phyloP scores from a whole-genome alignment of 2,329 filamentous ascomycete genomes.

The Pseudogymnoascus sp. region DNA sequence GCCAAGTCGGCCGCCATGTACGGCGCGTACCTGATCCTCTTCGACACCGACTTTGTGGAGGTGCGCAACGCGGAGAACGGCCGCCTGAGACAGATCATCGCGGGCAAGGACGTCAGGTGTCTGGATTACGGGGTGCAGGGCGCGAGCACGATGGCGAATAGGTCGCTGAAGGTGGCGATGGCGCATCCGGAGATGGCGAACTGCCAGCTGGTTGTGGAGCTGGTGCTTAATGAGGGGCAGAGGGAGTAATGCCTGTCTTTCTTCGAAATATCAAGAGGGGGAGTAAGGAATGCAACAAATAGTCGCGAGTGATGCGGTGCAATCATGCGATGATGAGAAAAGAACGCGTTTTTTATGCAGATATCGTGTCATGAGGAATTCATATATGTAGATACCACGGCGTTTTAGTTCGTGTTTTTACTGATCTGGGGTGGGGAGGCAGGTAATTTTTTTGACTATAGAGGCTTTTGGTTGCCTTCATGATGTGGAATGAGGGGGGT shows the following conservation, averaged over 20 bases:
- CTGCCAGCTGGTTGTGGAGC: slow-evolving; percentile 81
- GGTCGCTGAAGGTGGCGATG: slow-evolving; percentile 91
- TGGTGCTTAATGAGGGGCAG: slow-evolving; percentile 86
- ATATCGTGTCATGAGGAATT: slow-evolving; percentile 3
- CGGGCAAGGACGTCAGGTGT: slow-evolving; percentile 80
- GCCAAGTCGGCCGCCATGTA: slow-evolving; percentile 82
- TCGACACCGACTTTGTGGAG: slow-evolving; percentile 95
- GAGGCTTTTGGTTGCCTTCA: slow-evolving; percentile 3
- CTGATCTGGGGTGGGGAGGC: neutral
- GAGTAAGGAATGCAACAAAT: neutral
- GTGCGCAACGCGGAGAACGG: slow-evolving; percentile 96
- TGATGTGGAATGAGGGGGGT: neutral
- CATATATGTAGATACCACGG: slow-evolving; percentile 7
- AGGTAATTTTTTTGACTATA: slow-evolving; percentile 2
- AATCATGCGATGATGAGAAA: neutral
- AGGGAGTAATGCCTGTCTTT: slow-evolving; percentile 20
- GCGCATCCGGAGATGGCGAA: slow-evolving; percentile 81
- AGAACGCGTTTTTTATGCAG: neutral
- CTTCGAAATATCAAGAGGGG: neutral
- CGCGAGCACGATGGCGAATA: slow-evolving; percentile 46
- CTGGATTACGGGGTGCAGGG: slow-evolving; percentile 71
- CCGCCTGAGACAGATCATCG: slow-evolving; percentile 84
- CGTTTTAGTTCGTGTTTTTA: neutral
- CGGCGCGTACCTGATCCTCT: slow-evolving; percentile 83
- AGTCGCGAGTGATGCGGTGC: neutral